A percentile compares a stretch with the other conserved stretches of the same genome.
Conservation (phyloP, 2,329 filamentous ascomycete genomes). For the Neospermospora avenae region DNA sequence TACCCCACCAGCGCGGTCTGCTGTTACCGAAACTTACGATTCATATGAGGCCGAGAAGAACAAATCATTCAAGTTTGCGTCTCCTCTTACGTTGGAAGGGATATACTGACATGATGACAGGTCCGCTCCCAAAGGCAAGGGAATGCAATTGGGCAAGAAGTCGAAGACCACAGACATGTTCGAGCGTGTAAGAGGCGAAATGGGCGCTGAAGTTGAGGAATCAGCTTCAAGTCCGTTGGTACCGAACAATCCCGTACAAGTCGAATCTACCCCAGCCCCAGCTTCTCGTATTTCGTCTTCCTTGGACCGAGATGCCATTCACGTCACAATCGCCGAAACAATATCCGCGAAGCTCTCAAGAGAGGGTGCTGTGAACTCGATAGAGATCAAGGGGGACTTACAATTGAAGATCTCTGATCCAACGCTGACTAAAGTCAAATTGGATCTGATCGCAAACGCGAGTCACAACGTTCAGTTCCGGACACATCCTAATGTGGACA, state of each 20-base stretch:
- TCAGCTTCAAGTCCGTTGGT: constrained; percentile 62
- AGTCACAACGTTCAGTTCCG: constrained; percentile 87
- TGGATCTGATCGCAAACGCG: constrained; percentile 71
- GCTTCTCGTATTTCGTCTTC: constrained; percentile 61
- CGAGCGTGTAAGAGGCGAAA: constrained; percentile 86
- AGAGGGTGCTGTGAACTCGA: constrained; percentile 81
- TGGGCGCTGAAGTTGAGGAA: constrained; percentile 83
- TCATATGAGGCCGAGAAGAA: constrained; percentile 97
- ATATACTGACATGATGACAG: constrained; percentile 38
- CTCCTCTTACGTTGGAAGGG: background rate
- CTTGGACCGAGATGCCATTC: constrained; percentile 77
- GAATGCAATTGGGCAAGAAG: constrained; percentile 99
- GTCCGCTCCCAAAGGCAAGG: constrained; percentile 80
- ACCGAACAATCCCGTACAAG: constrained; percentile 45
- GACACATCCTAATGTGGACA: constrained; percentile 96
- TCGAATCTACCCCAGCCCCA: constrained; percentile 47
- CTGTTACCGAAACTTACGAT: constrained; percentile 80
- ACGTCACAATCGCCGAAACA: constrained; percentile 83
- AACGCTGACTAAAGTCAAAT: constrained; percentile 85
- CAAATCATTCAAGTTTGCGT: constrained; percentile 74
- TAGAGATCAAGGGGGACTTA: constrained; percentile 88
- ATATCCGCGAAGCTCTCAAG: constrained; percentile 85
- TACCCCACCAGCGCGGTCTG: constrained; percentile 72
- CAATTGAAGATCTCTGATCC: constrained; percentile 87
- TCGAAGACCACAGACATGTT: constrained; percentile 97